Evolutionary conservation across 2,329 filamentous ascomycete genomes (phyloP), one percentile per base, ranked within the genome.

Genomic region (Sphaceloma murrayae): DNA sequence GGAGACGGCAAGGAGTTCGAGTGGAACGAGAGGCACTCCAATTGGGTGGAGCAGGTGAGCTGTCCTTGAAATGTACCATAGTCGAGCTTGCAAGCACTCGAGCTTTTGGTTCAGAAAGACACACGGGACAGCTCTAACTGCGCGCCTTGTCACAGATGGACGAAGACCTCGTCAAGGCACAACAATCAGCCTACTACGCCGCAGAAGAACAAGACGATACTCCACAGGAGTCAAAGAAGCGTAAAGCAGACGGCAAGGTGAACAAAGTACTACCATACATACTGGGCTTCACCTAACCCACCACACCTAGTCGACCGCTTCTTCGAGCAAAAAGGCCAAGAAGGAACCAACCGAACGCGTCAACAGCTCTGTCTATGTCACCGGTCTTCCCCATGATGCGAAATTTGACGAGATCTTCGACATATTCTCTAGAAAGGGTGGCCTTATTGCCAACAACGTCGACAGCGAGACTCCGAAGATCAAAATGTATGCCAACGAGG

Each of bases 301-400:
- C 16, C 10, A 22, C 19, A 40, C 34, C 40, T 26, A 49, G 46
- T 46, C 42, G n/a, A n/a, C n/a, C 10, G 48, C 43, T 16, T 43
- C 47, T 55, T 42, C 54, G 50, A n/a, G 32, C 27, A 45, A 48
- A 24, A 47, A 48, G 64, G 67, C 33, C 31, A 56, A 52, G 31
- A 56, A 52, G 19, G 46, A 52, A 47, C 55, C 56, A 9, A 18
- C 56, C 50, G 51, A 62, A 31, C 54, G 69, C 48, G 72, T 88
- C 54, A 96, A 95, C 61, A 94, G 85, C 4, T 89, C 89, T 31
- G 76, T 98, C 51, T 98, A 89, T 66, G 83, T 95, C 36, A 94
- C 87, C 3, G 85, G 84, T 9, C 74, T 98, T 3, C 93, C 91
- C 0, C 64, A 71, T 29, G 85, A 96, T 60, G 82, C 78, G 32